Conservation (phyloP, 2,329 filamentous ascomycete genomes). For the Penicillium sp. region DNA sequence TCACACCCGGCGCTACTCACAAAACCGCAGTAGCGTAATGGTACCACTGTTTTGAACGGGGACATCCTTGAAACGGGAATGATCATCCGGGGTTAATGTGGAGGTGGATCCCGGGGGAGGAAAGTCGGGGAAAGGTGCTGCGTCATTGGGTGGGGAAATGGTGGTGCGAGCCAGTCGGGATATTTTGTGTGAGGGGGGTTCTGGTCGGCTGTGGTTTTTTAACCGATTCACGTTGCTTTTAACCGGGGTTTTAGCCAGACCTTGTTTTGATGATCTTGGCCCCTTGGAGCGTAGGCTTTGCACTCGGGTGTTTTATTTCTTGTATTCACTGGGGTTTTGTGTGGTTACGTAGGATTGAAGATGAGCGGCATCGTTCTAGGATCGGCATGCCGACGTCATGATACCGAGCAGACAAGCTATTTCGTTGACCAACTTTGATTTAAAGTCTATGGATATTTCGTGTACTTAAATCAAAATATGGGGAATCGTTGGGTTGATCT, state of each 20-base stretch:
- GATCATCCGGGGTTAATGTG: constrained; percentile 19
- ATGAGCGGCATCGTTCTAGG: not conserved
- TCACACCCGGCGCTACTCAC: not conserved
- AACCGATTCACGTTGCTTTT: constrained; percentile 14
- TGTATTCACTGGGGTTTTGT: not conserved
- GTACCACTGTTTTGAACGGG: constrained; percentile 9
- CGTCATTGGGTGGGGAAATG: constrained; percentile 17
- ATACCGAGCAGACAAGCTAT: not conserved
- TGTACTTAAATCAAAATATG: not conserved
- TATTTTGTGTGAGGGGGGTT: constrained; percentile 3
- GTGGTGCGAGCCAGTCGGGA: constrained; percentile 10
- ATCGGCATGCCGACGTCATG: constrained; percentile 8
- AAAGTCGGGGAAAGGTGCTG: constrained; percentile 11
- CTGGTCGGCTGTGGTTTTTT: constrained; percentile 14
- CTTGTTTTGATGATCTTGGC: not conserved
- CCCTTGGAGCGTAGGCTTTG: too few species aligned
- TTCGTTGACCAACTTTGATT: not conserved
- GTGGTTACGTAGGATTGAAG: not conserved
- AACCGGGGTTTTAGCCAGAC: constrained; percentile 1
- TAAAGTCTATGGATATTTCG: not conserved
- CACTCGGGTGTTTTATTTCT: not conserved
- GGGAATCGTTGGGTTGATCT: not conserved
- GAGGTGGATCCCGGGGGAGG: constrained; percentile 16
- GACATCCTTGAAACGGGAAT: constrained; percentile 8
- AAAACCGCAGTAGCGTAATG: constrained; percentile 4